Base-by-base conservation (phyloP, 1,284 basidiomycete species). In the Meripilus lineatus region DNA sequence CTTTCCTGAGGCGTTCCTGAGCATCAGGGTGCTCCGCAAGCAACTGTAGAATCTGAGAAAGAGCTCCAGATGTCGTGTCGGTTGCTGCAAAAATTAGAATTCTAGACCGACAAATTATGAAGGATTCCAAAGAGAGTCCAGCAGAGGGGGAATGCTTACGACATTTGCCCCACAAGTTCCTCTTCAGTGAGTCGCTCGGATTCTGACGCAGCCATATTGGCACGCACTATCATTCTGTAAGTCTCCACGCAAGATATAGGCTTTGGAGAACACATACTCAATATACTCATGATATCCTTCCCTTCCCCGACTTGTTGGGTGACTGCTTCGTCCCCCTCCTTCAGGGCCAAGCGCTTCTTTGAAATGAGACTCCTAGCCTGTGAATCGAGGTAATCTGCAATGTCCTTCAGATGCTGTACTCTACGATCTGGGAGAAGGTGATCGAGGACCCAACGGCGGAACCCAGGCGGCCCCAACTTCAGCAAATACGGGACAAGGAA, bases 81-180 rank as follows among this genome's bases (percentile, higher is more conserved):
- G 49, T 45, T 8, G 48, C 53, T 13, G 52, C 54, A 21, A 51
- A 48, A 10, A 53, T 35, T 7, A 56, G 33, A 14, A 26, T 40
- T 6, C 48, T 50, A 32, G 8, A 26, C 21, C 7, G 13, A 11
- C 15, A 39, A 11, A 15, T 14, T n/a, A 23, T 45, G 41, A 13
- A 23, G 33, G 5, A 7, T n/a, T 44, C 6, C 28, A n/a, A 6
- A 28, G 22, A 24, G 24, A n/a, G 32, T 21, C 8, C 18, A n/a
- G 44, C 13, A 7, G 28, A 23, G 24, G 18, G 35, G 49, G 45
- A n/a, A 14, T 21, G 38, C 54, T 25, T 35, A 58, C 56, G 48
- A 47, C 21, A 62, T 52, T 26, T 62, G 60, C 1, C 51, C 57
- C 3, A 58, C 36, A 1, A 61, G 25, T 44, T 62, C 60, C 7